Percentiles rank a stretch among this genome's conserved stretches.
These are phyloP conservation scores for Rosellinia necatrix DNA, from an alignment of 2,329 filamentous ascomycete species.

Conservation along the genomic window DNA sequence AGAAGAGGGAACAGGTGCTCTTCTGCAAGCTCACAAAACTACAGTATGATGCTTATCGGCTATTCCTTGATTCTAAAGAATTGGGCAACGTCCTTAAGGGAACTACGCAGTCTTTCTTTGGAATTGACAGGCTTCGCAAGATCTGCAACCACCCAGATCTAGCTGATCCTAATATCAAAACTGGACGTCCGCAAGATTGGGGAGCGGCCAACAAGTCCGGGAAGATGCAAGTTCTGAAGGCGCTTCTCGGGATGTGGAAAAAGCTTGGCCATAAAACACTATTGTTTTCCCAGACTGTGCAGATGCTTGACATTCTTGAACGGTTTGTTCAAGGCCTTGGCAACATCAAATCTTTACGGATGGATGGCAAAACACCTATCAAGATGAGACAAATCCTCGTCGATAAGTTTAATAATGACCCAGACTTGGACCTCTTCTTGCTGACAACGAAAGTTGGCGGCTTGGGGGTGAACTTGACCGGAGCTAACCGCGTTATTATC, in stretches of 20 bases:
- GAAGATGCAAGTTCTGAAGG: constrained; percentile 94
- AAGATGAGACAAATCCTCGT: constrained; percentile 88
- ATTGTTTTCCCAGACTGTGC: constrained; percentile 88
- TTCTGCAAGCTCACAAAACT: constrained; percentile 88
- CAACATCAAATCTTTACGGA: constrained; percentile 77
- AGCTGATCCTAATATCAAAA: constrained; percentile 62
- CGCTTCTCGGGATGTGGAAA: constrained; percentile 86
- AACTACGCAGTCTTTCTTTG: constrained; percentile 79
- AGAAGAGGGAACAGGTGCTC: constrained; percentile 94
- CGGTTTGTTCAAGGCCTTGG: constrained; percentile 72
- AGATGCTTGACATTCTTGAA: constrained; percentile 95
- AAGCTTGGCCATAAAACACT: constrained; percentile 89
- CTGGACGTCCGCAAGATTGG: constrained; percentile 72
- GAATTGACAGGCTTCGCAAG: constrained; percentile 90
- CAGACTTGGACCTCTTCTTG: constrained; percentile 82
- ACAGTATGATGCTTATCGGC: constrained; percentile 80
- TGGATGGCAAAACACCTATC: constrained; percentile 92
- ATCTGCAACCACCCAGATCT: constrained; percentile 98
- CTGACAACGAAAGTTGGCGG: constrained; percentile 96
- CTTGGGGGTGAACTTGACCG: constrained; percentile 90
- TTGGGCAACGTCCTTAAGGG: constrained; percentile 80
- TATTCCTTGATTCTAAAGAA: constrained; percentile 80
- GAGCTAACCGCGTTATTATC: constrained; percentile 94
- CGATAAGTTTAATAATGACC: constrained; percentile 86
- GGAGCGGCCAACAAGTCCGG: constrained; percentile 80